Evolutionary conservation across 306 rosid species (phyloP), one percentile per base, ranked within the genome.

Genomic region (Quercus agrifolia): DNA sequence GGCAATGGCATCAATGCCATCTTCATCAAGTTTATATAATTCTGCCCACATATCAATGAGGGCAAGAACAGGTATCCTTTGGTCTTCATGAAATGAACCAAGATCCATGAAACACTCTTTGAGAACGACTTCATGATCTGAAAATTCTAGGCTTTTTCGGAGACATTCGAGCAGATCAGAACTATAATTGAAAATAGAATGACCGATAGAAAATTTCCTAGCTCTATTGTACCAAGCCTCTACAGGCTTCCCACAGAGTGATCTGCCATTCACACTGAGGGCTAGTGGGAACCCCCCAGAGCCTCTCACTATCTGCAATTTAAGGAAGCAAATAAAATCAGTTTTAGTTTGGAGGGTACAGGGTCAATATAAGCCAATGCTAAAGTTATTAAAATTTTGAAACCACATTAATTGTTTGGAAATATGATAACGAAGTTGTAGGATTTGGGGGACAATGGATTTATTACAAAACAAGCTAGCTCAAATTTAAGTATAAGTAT

Each of bases 251-350:
- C 46, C 38, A 0, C 87, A 62, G 57, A 90, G 89, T 56, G 97
- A 85, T 74, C 68, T 63, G 5, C 84, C 89, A 21, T 78, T 79
- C 74, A 88, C 84, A 70, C 61, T 77, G 52, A 92, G 84, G 0
- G 89, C 88, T 49, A 92, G 83, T 0, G 97, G 93, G 55, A 74
- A 82, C 67, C 89, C 91, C 77, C 80, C 82, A 64, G 89, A 88
- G 73, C 44, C 78, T 81, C 46, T 57, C 79, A 92, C 87, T 68
- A 83, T 81, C 93, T 89, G 83, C 79, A 78, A 70, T 55, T 78
- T 38, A 83, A 35, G 23, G 46, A 83, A 62, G 8, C 38, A 77
- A 74, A 63, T 18, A 73, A 77, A 77, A 19, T 79, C 5, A 62
- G 55, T 38, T 28, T 57, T 7, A 27, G 12, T 44, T 44, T 44